phyloP scores from a whole-genome alignment of 1,284 basidiomycete species.

The Xerocomus minutiporus region DNA sequence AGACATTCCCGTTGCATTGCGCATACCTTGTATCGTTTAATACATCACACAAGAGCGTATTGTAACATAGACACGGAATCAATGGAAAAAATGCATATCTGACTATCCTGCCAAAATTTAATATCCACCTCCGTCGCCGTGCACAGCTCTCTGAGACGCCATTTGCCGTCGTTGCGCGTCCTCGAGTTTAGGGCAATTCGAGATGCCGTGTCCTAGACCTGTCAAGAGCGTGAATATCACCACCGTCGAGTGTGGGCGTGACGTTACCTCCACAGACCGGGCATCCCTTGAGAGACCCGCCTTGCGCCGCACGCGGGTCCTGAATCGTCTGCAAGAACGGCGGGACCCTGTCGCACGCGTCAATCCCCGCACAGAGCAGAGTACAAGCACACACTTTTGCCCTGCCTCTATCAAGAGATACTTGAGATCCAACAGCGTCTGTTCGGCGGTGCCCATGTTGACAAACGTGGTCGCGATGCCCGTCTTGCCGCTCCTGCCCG shows the following conservation, averaged over 20 bases:
- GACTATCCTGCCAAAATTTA: not conserved
- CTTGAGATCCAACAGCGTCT: constrained; percentile 94
- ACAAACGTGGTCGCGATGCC: constrained; percentile 99
- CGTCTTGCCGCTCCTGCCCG: constrained; percentile 95
- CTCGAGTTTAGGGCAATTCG: constrained; percentile 95
- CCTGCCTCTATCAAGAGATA: constrained; percentile 97
- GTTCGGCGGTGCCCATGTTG: constrained; percentile 94
- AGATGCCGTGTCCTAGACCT: constrained; percentile 90
- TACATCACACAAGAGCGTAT: not conserved
- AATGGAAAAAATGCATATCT: not conserved
- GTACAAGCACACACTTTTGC: constrained; percentile 62
- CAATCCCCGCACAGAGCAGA: not conserved
- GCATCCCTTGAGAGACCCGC: constrained; percentile 80
- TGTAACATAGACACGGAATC: constrained; percentile 11
- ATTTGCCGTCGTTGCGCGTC: constrained; percentile 86
- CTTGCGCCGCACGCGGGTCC: constrained; percentile 81
- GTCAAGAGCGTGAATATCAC: constrained; percentile 4
- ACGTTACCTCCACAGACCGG: constrained; percentile 88
- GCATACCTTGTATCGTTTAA: constrained; percentile 10
- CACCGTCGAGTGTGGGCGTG: not conserved
- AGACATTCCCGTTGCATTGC: constrained; percentile 3
- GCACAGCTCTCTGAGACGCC: constrained; percentile 72
- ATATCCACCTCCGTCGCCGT: constrained; percentile 58
- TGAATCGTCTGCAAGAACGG: constrained; percentile 92
- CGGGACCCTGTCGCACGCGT: constrained; percentile 64